Evolutionary conservation across 306 rosid species (phyloP), one percentile per base, ranked within the genome.

Genomic region (Trichosanthes cucumerina): DNA sequence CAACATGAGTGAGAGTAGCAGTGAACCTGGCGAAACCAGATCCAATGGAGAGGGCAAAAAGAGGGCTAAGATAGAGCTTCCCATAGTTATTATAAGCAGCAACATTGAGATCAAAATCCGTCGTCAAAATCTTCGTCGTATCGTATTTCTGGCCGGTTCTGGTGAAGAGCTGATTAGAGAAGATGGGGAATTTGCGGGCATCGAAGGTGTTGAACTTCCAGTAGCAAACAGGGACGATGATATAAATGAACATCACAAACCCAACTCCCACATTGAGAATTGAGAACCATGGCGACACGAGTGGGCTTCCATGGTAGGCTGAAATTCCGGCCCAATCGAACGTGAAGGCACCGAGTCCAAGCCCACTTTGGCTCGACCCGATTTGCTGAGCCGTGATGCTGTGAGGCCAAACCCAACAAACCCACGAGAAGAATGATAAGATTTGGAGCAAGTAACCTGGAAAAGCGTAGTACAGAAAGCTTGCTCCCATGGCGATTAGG

Each of bases 311-410:
- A 68, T 92, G 99, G 72, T 96, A 96, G 78, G 99, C 99, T 14
- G 93, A 88, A 78, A 96, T 96, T 43, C 99, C 99, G 12, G 99
- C 98, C 99, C 99, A 96, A 70, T 96, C 99, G n/a, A 96, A 57
- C 12, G 89, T 91, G 88, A 96, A 96, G 33, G 96, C 98, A 68
- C 99, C 99, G 41, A 92, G 36, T 2, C 99, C 99, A 7, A 96
- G 97, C 62, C 97, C 99, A 68, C 89, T 85, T 83, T 88, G 86
- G 77, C 93, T 93, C 38, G 99, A 96, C 5, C 99, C 99, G 13
- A 96, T 44, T 85, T 96, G 99, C 71, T 96, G 99, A 73, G 99
- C 99, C 0, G 99, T 96, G 85, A 96, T 88, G 70, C 63, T 96
- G 79, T 84, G 86, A 5, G 99, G 99, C 96, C 97, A 92, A 31